Conservation (phyloP, 306 rosid genomes). For the Prunus mume region DNA sequence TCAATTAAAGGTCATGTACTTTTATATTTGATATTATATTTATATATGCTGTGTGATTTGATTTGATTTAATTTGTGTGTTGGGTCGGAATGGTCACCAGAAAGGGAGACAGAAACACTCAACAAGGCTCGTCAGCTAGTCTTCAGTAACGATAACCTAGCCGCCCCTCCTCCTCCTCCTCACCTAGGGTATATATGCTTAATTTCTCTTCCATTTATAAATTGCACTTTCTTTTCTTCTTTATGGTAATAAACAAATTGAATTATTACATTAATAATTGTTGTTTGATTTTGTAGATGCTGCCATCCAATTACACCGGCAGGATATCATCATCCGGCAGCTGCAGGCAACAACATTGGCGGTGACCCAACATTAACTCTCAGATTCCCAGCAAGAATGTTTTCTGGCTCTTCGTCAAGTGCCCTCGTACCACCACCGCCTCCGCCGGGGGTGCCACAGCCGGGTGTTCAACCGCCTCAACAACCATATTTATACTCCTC, state of each 20-base stretch:
- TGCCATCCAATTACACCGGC: constrained; percentile 62
- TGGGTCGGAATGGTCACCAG: constrained; percentile 41
- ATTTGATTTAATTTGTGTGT: constrained; percentile 12
- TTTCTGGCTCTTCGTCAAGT: constrained; percentile 61
- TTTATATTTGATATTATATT: not conserved
- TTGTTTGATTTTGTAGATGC: constrained; percentile 38
- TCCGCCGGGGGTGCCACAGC: constrained; percentile 23
- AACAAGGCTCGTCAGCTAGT: constrained; percentile 95
- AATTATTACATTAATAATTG: not conserved
- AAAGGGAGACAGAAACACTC: constrained; percentile 97
- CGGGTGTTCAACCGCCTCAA: constrained; percentile 28
- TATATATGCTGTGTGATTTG: constrained; percentile 17
- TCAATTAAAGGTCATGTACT: not conserved
- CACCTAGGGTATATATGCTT: constrained; percentile 61
- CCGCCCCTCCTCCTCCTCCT: constrained; percentile 50
- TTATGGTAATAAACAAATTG: not conserved
- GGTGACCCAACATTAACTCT: constrained; percentile 54
- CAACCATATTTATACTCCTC: constrained; percentile 57
- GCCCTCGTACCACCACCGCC: constrained; percentile 41
- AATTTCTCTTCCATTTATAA: not conserved
- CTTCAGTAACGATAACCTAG: constrained; percentile 69
- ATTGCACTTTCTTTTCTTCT: not conserved
- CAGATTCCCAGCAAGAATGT: constrained; percentile 72
- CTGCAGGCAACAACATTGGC: constrained; percentile 18
- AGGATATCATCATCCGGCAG: constrained; percentile 49